These are phyloP conservation scores for Sugiyamaella neomexicana DNA, from an alignment of 1,139 yeast species.

Conservation along the genomic window DNA sequence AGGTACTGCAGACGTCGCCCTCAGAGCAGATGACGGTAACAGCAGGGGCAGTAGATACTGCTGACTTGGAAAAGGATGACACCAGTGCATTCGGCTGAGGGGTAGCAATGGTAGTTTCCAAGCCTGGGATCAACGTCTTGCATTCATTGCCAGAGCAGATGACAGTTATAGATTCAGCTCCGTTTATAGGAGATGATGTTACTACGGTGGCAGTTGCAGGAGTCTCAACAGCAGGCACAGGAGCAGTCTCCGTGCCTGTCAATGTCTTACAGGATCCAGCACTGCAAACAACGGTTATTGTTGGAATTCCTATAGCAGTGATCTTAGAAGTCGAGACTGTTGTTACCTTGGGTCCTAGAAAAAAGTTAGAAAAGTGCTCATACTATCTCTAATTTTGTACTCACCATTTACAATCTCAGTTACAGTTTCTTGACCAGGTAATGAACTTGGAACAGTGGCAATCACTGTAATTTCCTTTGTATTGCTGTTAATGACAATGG, in stretches of 20 bases:
- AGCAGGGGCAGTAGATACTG: conserved; percentile 1
- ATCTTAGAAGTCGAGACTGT: neutral
- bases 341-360: conserved; percentile 2
- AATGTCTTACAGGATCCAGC: conserved; percentile 10
- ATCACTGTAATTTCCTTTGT: conserved; percentile 25
- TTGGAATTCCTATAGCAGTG: conserved; percentile 1
- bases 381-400: neutral
- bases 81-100: neutral
- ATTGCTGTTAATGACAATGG: conserved; percentile 18
- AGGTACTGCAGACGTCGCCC: conserved; percentile 8
- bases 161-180: conserved; percentile 7
- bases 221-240: conserved; percentile 10
- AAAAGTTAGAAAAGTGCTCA: neutral
- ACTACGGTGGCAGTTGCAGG: neutral
- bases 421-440: neutral
- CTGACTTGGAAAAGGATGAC: neutral
- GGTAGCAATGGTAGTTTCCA: neutral
- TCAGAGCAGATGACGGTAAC: conserved; percentile 4
- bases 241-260: neutral
- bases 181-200: neutral
- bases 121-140: conserved; percentile 4
- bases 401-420: conserved; percentile 8
- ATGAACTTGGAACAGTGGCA: conserved; percentile 31
- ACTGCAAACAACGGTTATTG: conserved; percentile 13
- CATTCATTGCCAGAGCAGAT: conserved; percentile 9